These are phyloP conservation scores for Leucogyrophana mollusca DNA, from an alignment of 768 basidiomycete species.

Conservation along the genomic window DNA sequence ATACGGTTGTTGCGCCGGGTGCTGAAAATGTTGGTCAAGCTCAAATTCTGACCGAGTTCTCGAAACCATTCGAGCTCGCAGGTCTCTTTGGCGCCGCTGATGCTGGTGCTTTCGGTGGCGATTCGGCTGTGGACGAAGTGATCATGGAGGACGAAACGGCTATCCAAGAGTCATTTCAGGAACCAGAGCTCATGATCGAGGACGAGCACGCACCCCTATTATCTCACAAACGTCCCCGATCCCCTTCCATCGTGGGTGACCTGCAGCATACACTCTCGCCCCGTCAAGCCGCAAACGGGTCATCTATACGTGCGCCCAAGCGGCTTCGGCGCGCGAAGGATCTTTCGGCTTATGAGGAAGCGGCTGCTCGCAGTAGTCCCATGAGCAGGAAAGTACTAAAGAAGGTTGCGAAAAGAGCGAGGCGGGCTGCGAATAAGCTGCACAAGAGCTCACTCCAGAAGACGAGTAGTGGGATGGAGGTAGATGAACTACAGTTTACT, in stretches of 20 bases:
- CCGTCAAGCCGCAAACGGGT: slow-evolving; percentile 9
- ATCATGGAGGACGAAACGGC: slow-evolving; percentile 45
- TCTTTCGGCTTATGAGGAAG: slow-evolving; percentile 51
- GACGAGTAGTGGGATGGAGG: slow-evolving; percentile 27
- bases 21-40: slow-evolving; percentile 82
- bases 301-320: slow-evolving; percentile 46
- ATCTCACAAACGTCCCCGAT: slow-evolving; percentile 7
- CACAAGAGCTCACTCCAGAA: slow-evolving; percentile 3
- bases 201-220: slow-evolving; percentile 32
- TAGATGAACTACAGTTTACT: slow-evolving; percentile 18
- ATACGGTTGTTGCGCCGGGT: slow-evolving; percentile 54
- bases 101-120: slow-evolving; percentile 68
- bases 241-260: slow-evolving; percentile 8
- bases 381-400: slow-evolving; percentile 59
- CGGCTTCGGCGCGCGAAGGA: slow-evolving; percentile 59
- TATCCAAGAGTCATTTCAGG: slow-evolving; percentile 36
- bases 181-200: slow-evolving; percentile 36
- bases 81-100: slow-evolving; percentile 82
- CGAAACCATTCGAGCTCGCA: slow-evolving; percentile 77
- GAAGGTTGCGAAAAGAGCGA: slow-evolving; percentile 60
- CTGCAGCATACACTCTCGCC: background rate
- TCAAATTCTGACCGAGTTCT: slow-evolving; percentile 68
- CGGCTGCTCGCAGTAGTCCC: slow-evolving; percentile 53
- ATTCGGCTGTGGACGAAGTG: slow-evolving; percentile 34
- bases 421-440: slow-evolving; percentile 45